Evolutionary conservation across 176 grass and related monocot genomes (phyloP).

Genomic region (Neostapfia colusana): DNA sequence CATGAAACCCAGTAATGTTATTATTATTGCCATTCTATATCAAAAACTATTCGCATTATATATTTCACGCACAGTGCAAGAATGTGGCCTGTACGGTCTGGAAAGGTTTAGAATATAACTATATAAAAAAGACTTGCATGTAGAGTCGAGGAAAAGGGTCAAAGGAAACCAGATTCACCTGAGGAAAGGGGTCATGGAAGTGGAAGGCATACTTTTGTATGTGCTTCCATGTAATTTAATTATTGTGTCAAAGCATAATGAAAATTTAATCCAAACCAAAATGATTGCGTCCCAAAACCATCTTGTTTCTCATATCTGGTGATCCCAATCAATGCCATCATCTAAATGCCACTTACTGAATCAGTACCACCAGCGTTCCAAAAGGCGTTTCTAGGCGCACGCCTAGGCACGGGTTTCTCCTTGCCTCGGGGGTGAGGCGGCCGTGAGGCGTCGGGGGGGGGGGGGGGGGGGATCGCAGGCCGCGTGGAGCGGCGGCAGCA

Average conservation of each 20-base stretch:
- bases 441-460: too few relatives aligned
- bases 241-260: neutral
- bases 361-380: neutral
- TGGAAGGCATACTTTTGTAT: neutral
- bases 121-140: neutral
- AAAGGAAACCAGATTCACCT: neutral
- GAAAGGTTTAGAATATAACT: neutral
- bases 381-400: too few relatives aligned
- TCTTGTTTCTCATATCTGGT: neutral
- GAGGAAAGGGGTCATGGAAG: too few relatives aligned
- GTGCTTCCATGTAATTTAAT: neutral
- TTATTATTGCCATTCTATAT: too few relatives aligned
- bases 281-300: neutral
- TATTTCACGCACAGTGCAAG: neutral
- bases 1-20: too few relatives aligned
- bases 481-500: too few relatives aligned
- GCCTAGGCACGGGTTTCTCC: too few relatives aligned
- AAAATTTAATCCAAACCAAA: neutral
- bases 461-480: too few relatives aligned
- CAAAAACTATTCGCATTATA: neutral
- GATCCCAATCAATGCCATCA: neutral
- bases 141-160: neutral
- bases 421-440: too few relatives aligned
- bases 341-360: neutral
- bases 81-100: neutral